Evolutionary conservation across 805 yeast species (phyloP), one percentile per base, ranked within the genome.

Genomic region (Ogataea ramenticola): DNA sequence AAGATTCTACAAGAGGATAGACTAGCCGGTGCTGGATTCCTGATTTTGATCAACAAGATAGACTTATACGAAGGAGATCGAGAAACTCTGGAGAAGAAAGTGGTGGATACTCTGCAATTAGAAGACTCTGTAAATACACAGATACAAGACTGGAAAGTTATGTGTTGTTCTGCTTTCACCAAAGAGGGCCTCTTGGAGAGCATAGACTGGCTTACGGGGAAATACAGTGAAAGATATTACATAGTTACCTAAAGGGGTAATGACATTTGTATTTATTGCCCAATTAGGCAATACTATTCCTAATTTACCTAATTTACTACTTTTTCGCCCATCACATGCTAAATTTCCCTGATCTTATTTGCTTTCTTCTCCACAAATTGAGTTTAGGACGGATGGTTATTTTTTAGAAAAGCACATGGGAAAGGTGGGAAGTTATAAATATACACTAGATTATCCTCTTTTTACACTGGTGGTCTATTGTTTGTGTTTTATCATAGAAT

Each of bases 41-140:
- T 84, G 30, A 68, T 90, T 0, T 64, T 83, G 47, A 69, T 88
- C 41, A 90, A 91, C 65, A 90, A 90, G 58, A 65, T 80, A 27
- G 98, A 90, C 54, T 52, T 80, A 20, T 57, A 78, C 6, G 59
- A 54, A 0, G 61, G 61, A 2, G 54, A 53, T 35, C 37, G 49
- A 12, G 46, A 46, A 2, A 39, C 43, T 9, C 44, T 59, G 16
- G 45, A 46, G 24, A 46, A 39, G 3, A 37, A 53, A n/a, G 51
- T 60, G 14, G 40, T 36, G 5, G 36, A 48, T 21, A 44, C 53
- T 9, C 59, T 75, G 34, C 55, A 56, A 2, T 58, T 74, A 33
- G 49, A 55, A 2, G 9, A 19, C 24, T n/a, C n/a, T n/a, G n/a
- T n/a, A n/a, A 33, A 45, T 17, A 58, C 73, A 11, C 56, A 53